Evolutionary conservation across 2,329 filamentous ascomycete species (phyloP).

Genomic region (Aspergillus latus): DNA sequence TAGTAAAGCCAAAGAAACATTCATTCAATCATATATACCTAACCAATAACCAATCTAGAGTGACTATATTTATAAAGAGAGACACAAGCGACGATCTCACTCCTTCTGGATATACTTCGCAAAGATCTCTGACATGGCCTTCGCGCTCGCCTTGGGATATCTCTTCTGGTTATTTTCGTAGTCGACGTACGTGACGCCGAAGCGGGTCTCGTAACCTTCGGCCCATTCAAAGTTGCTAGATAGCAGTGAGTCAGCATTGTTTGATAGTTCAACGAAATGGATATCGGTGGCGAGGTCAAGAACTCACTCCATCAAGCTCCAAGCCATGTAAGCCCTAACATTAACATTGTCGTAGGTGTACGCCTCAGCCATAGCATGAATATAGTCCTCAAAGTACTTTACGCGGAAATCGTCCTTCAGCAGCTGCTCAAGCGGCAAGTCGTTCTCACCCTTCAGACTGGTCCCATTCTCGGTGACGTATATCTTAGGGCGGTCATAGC

Average conservation of each 20-base stretch:
- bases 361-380: slow-evolving; percentile 73
- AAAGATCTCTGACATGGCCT: slow-evolving; percentile 69
- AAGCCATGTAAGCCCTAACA: slow-evolving; percentile 77
- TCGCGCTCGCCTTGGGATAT: slow-evolving; percentile 80
- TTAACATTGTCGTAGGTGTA: slow-evolving; percentile 71
- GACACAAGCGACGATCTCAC: slow-evolving; percentile 22
- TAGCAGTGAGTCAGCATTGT: slow-evolving; percentile 11
- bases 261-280: background rate
- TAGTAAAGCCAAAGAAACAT: background rate
- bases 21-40: background rate
- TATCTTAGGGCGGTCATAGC: slow-evolving; percentile 74
- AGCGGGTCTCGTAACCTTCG: slow-evolving; percentile 85
- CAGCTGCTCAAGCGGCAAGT: slow-evolving; percentile 67
- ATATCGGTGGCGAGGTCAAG: background rate
- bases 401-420: slow-evolving; percentile 79
- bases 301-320: slow-evolving; percentile 75
- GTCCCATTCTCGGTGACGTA: slow-evolving; percentile 90
- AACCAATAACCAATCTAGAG: background rate
- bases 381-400: slow-evolving; percentile 75
- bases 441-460: slow-evolving; percentile 78
- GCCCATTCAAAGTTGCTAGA: slow-evolving; percentile 81
- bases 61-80: background rate
- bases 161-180: slow-evolving; percentile 76
- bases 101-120: slow-evolving; percentile 67
- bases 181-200: slow-evolving; percentile 81